These are phyloP conservation scores for Pseudopithomyces chartarum DNA, from an alignment of 2,329 filamentous ascomycete genomes.

Conservation along the genomic window DNA sequence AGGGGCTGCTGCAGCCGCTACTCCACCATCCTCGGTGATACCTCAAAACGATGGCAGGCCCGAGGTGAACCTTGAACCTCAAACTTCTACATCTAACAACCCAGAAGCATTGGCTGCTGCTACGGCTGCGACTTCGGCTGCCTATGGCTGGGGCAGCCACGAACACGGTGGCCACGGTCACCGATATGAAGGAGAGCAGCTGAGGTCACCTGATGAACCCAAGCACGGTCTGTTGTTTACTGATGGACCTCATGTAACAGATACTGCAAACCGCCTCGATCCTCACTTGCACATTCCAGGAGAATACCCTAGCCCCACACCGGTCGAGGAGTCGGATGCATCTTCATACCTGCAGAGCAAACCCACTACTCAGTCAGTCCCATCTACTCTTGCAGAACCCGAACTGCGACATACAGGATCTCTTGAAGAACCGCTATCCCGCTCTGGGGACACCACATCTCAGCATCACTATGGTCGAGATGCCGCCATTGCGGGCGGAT, in stretches of 20 bases:
- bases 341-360: constrained; percentile 20
- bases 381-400: constrained; percentile 14
- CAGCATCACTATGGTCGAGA: constrained; percentile 33
- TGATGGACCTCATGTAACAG: constrained; percentile 35
- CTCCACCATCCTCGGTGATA: not conserved
- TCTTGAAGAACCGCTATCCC: constrained; percentile 23
- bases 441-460: constrained; percentile 11
- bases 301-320: constrained; percentile 38
- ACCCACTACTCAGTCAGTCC: not conserved
- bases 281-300: constrained; percentile 42
- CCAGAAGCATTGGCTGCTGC: constrained; percentile 23
- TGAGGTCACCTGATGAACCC: not conserved
- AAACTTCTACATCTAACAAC: constrained; percentile 6
- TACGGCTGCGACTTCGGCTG: constrained; percentile 14
- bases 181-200: constrained; percentile 21
- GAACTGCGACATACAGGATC: constrained; percentile 32
- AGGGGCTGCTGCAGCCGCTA: constrained; percentile 17
- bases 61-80: not conserved
- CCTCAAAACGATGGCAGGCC: constrained; percentile 6
- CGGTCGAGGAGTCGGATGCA: constrained; percentile 30
- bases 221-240: constrained; percentile 16
- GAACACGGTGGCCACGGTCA: constrained; percentile 19
- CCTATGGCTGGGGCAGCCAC: not conserved
- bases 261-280: constrained; percentile 29
- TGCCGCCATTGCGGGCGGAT: constrained; percentile 32